Base-by-base conservation (phyloP, 2,329 filamentous ascomycete genomes). In the Rhynchosporium agropyri region DNA sequence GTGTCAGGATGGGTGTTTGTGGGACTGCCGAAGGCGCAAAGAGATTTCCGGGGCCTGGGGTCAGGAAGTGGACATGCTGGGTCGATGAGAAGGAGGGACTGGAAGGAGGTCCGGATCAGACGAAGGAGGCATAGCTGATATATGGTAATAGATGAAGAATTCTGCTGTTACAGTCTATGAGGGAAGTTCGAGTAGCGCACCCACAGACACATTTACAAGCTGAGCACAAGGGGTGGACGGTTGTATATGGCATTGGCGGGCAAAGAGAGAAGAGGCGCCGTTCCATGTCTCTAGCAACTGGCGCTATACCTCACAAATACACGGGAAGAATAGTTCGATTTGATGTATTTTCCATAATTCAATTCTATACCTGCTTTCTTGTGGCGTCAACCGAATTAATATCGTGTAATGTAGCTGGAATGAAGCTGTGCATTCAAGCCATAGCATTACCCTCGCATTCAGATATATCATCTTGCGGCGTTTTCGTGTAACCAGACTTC, bases 61-160 rank as follows among this genome's bases (percentile, higher is more conserved):
- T 55, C 1, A 68, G 65, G 56, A 67, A 63, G 20, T 73, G 70
- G 70, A 63, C 59, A 61, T 69, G 68, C 55, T 69, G 65, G 64
- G 66, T 63, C n/a, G 45, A 50, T 40, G 49, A 62, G 13, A 50
- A n/a, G 15, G 50, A 20, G 50, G 56, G 46, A 54, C 53, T 54
- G 51, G 40, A 43, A 54, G 42, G n/a, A 45, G 38, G 33, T n/a
- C 43, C 26, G 36, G 46, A n/a, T 12, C 13, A 28, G 6, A 36
- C n/a, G 13, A 51, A 12, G 31, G 10, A 53, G 48, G 36, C 42
- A 43, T 15, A 56, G 20, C 2, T n/a, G 53, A 10, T 26, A 26
- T 20, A 13, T 15, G 31, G 36, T n/a, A 40, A 12, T 15, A 55
- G 51, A 12, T 29, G 53, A 38, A 56, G 10, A 29, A 20, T 15